phyloP scores from a whole-genome alignment of 106 monocot species.

The Acorus calamus region DNA sequence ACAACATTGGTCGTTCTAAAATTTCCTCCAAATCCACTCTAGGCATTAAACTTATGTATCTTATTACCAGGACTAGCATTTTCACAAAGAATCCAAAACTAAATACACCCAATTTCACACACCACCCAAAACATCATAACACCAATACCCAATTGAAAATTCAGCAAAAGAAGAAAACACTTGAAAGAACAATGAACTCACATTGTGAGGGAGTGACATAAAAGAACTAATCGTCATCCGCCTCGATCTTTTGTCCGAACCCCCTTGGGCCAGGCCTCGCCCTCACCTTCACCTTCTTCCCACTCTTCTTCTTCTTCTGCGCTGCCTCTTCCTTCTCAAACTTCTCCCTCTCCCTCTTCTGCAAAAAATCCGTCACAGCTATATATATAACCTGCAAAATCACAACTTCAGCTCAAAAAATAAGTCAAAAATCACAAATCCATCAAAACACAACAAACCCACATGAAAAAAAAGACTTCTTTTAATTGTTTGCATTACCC shows the following conservation, averaged over 20 bases:
- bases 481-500: constrained; percentile 14
- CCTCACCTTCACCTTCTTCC: constrained; percentile 42
- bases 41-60: no score
- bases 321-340: constrained; percentile 80
- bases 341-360: constrained; percentile 80
- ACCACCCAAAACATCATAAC: no score
- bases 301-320: constrained; percentile 50
- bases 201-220: no score
- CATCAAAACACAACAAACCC: background rate
- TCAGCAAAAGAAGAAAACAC: no score
- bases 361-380: constrained; percentile 68
- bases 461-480: background rate
- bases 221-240: constrained; percentile 27
- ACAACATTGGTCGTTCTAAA: no score
- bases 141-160: no score
- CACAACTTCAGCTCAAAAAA: constrained; percentile 1
- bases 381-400: constrained; percentile 56
- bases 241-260: constrained; percentile 58
- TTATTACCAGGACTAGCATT: no score
- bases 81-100: no score
- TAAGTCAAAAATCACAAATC: background rate
- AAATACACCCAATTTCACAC: no score
- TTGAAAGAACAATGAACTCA: no score
- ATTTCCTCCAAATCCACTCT: no score
- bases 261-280: constrained; percentile 49